Percentiles rank a stretch among this genome's conserved stretches.
Evolutionary conservation across 2,329 filamentous ascomycete genomes (phyloP).

Genomic region (Cercospora canescens): DNA sequence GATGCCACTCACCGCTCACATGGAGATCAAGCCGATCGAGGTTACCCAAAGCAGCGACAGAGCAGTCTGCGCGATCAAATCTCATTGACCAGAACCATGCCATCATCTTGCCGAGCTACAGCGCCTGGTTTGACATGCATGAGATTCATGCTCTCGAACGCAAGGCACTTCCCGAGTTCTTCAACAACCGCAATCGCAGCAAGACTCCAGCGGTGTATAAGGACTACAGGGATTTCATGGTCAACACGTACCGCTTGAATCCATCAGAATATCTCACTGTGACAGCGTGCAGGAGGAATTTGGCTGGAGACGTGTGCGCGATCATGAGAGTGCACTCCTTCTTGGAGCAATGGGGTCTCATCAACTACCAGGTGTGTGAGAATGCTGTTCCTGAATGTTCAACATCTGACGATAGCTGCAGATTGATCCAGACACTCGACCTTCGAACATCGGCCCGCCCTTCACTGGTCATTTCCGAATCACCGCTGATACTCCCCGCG

Average conservation of each 20-base stretch:
- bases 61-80: conserved; percentile 86
- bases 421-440: conserved; percentile 94
- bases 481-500: conserved; percentile 91
- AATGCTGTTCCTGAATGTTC: not conserved
- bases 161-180: conserved; percentile 95
- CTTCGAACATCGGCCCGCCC: conserved; percentile 91
- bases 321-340: conserved; percentile 99
- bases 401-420: conserved; percentile 41
- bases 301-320: conserved; percentile 95
- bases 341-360: conserved; percentile 96
- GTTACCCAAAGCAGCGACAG: conserved; percentile 80
- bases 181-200: conserved; percentile 97
- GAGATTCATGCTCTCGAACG: conserved; percentile 86
- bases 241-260: conserved; percentile 97
- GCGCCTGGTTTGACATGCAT: conserved; percentile 99
- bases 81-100: conserved; percentile 91
- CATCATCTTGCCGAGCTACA: conserved; percentile 96
- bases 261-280: conserved; percentile 96
- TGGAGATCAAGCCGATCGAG: too few species aligned
- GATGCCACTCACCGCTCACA: too few species aligned
- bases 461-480: conserved; percentile 98
- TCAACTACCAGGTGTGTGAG: conserved; percentile 85
- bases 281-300: conserved; percentile 89
- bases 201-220: conserved; percentile 98
- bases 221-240: conserved; percentile 99